Evolutionary conservation across 345 rosid species (phyloP).

Genomic region (Psidium guajava): DNA sequence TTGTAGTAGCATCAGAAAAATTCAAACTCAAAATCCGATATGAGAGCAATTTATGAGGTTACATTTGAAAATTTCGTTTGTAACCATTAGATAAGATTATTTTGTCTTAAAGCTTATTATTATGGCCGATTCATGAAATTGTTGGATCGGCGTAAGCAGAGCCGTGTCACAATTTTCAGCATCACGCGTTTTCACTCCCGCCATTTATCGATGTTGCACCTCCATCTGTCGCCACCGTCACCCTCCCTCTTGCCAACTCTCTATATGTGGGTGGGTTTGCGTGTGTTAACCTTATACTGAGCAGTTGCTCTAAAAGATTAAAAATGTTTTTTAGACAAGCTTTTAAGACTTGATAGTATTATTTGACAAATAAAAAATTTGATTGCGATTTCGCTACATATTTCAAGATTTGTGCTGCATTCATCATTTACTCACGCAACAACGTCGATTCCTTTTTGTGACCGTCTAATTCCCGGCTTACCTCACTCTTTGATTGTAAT

Average conservation of each 20-base stretch:
- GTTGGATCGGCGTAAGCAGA: neutral
- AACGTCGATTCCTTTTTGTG: neutral
- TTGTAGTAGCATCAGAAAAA: neutral
- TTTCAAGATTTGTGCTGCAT: neutral
- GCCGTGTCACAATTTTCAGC: rapidly evolving
- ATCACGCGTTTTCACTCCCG: neutral
- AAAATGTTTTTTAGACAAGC: neutral
- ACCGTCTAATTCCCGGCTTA: neutral
- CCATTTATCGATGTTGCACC: neutral
- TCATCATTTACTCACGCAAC: neutral
- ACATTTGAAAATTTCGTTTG: neutral
- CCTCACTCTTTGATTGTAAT: neutral
- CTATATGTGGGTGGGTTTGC: neutral
- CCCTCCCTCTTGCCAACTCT: neutral
- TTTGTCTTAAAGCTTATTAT: neutral
- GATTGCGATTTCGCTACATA: neutral
- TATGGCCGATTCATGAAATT: neutral
- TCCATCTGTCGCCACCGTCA: rapidly evolving
- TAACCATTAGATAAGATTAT: neutral
- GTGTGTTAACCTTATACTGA: neutral
- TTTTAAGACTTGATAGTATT: neutral
- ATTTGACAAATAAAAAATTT: neutral
- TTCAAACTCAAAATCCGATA: neutral
- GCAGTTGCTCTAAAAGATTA: neutral
- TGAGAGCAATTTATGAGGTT: neutral